A percentile compares a stretch with the other conserved stretches of the same genome.
phyloP scores from a whole-genome alignment of 495 filamentous ascomycete genomes.

The Neurospora sp. region DNA sequence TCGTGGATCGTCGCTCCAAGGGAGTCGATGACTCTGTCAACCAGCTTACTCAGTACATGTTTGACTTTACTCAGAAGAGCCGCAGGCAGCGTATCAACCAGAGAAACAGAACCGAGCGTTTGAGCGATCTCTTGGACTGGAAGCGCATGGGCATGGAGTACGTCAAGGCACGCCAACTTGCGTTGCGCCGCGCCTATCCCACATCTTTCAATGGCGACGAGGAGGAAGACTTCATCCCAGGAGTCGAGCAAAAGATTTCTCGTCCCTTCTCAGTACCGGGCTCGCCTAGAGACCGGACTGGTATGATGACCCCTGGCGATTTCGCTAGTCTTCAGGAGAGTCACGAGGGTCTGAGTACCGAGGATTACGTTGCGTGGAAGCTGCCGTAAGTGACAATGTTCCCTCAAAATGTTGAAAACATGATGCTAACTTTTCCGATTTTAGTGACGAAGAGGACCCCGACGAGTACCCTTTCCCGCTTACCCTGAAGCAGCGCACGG shows the following conservation, averaged over 20 bases:
- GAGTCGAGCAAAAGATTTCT: conserved; percentile 84
- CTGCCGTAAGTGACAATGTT: conserved; percentile 68
- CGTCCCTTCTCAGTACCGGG: conserved; percentile 89
- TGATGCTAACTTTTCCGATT: conserved; percentile 6
- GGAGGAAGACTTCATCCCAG: conserved; percentile 76
- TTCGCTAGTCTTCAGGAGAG: conserved; percentile 95
- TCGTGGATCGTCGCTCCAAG: conserved; percentile 91
- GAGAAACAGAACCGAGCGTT: conserved; percentile 89
- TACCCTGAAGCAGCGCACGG: conserved; percentile 51
- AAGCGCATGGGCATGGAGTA: conserved; percentile 99
- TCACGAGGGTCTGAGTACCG: conserved; percentile 83
- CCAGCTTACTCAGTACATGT: conserved; percentile 87
- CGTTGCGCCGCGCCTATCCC: conserved; percentile 85
- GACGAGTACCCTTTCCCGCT: conserved; percentile 92
- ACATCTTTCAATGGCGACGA: conserved; percentile 65
- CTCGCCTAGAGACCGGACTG: conserved; percentile 78
- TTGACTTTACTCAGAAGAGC: conserved; percentile 88
- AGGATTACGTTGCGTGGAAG: conserved; percentile 97
- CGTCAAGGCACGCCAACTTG: conserved; percentile 90
- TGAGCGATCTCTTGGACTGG: conserved; percentile 95
- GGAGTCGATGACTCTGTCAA: conserved; percentile 96
- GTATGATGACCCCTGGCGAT: conserved; percentile 98
- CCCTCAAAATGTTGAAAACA: conserved; percentile 2
- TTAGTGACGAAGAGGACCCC: conserved; percentile 86
- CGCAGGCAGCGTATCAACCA: conserved; percentile 96